These are phyloP conservation scores for Chaetoscypha palmicola DNA, from an alignment of 2,329 filamentous ascomycete genomes.

Conservation along the genomic window DNA sequence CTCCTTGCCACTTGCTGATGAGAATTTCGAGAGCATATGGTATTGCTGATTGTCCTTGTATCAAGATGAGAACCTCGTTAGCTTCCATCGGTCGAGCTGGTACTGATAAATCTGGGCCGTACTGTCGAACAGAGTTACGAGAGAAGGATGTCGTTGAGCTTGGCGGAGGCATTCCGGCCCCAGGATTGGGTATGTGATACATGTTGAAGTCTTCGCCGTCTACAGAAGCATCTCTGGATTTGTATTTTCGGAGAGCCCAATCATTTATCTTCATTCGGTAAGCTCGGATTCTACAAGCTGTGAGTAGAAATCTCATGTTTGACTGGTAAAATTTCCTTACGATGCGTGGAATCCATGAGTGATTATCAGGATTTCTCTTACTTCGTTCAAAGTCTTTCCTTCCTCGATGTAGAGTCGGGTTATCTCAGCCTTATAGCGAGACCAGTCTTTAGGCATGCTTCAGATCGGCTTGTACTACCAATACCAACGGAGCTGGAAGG, in stretches of 20 bases:
- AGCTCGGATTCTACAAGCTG: conserved; percentile 5
- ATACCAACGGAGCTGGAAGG: background rate
- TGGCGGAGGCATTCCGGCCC: background rate
- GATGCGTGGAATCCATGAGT: conserved; percentile 12
- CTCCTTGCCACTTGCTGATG: conserved; percentile 17
- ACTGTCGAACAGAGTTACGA: background rate
- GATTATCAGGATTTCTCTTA: conserved; percentile 10
- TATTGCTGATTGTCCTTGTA: background rate
- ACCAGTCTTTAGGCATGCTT: conserved; percentile 15
- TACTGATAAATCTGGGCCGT: background rate
- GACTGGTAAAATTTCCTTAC: conserved; percentile 4
- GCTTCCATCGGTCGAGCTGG: conserved; percentile 4
- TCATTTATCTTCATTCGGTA: conserved; percentile 18
- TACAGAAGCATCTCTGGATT: background rate
- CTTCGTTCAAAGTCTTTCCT: conserved; percentile 9
- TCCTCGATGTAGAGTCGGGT: conserved; percentile 12
- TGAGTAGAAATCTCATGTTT: background rate
- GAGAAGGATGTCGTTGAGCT: background rate
- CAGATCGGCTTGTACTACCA: background rate
- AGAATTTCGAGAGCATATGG: conserved; percentile 12
- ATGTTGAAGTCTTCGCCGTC: background rate
- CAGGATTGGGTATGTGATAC: background rate
- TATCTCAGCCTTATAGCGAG: conserved; percentile 10
- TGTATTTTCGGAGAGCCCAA: conserved; percentile 15
- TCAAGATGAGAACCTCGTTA: conserved; percentile 6